Evolutionary conservation across 495 filamentous ascomycete species (phyloP), one percentile per base, ranked within the genome.

Genomic region (Penicillium angulare): DNA sequence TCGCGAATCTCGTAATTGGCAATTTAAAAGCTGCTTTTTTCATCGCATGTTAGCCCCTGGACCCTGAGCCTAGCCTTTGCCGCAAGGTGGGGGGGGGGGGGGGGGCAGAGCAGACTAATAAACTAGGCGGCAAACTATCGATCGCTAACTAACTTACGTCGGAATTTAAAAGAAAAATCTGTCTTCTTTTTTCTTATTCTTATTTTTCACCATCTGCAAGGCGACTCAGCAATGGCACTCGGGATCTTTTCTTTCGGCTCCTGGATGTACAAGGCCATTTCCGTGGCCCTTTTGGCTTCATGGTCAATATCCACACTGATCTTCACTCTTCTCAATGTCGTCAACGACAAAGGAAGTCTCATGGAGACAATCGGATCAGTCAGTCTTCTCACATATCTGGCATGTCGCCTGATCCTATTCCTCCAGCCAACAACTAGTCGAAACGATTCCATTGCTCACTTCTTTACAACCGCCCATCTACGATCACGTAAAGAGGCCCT

Each of bases 301-400:
- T 55, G 51, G 57, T 38, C 56, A 16, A 41, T 47, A 41, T 62
- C 56, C 2, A 54, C 50, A n/a, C 45, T 62, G 15, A 43, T 45
- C 31, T 61, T 66, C 38, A 44, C 53, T 20, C 47, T 51, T 20
- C 17, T 61, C 31, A 49, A 58, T 46, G 16, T 54, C 18, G 45
- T 60, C 31, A 52, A 59, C 56, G 9, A 29, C 18, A 40, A 52
- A 33, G 7, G 49, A 15, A 50, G 36, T 21, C 13, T 47, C 13
- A 43, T 57, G 41, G 38, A 53, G 24, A 35, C 42, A 29, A 36
- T 47, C 47, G 45, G 49, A 32, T 57, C 59, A n/a, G 47, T 52
- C 47, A 61, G 59, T 27, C 54, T 61, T 8, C 43, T 61, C 32
- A 61, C 59, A 10, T 61, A 52, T n/a, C 43, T 61, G 9, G 23